Conservation (phyloP, 2,329 filamentous ascomycete species). For the Beauveria scarabaeidicola region DNA sequence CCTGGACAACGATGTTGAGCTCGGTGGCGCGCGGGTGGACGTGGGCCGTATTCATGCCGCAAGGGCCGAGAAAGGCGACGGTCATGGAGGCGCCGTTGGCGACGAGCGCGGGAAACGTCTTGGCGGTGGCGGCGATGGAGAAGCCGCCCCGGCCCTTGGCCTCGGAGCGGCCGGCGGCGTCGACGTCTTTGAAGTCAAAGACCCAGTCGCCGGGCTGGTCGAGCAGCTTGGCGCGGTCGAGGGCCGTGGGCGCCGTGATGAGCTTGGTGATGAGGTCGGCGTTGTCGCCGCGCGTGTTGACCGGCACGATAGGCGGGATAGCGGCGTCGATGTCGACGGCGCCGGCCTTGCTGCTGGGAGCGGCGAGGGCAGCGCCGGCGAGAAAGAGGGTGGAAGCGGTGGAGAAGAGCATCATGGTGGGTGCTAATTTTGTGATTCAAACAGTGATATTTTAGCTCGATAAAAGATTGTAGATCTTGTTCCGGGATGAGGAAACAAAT, state of each 20-base stretch:
- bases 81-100: constrained; percentile 38
- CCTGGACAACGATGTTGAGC: constrained; percentile 37
- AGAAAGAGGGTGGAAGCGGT: constrained; percentile 12
- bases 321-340: constrained; percentile 14
- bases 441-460: too few species aligned
- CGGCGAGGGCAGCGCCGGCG: constrained; percentile 13
- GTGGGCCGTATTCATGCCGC: constrained; percentile 43
- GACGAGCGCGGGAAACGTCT: constrained; percentile 42
- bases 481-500: constrained; percentile 1
- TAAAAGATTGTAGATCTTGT: not conserved
- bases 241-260: constrained; percentile 22
- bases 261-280: constrained; percentile 22
- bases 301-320: constrained; percentile 21
- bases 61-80: constrained; percentile 39
- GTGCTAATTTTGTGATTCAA: too few species aligned
- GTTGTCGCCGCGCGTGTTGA: constrained; percentile 22
- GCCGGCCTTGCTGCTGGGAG: not conserved
- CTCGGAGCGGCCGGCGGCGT: constrained; percentile 12
- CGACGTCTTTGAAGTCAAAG: constrained; percentile 32
- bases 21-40: constrained; percentile 40
- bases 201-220: constrained; percentile 30
- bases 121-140: constrained; percentile 32
- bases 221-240: constrained; percentile 24
- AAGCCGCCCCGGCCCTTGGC: constrained; percentile 27
- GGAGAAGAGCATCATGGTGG: constrained; percentile 11